Evolutionary conservation across 345 rosid species (phyloP), one percentile per base, ranked within the genome.

Genomic region (Gossypium bickii): DNA sequence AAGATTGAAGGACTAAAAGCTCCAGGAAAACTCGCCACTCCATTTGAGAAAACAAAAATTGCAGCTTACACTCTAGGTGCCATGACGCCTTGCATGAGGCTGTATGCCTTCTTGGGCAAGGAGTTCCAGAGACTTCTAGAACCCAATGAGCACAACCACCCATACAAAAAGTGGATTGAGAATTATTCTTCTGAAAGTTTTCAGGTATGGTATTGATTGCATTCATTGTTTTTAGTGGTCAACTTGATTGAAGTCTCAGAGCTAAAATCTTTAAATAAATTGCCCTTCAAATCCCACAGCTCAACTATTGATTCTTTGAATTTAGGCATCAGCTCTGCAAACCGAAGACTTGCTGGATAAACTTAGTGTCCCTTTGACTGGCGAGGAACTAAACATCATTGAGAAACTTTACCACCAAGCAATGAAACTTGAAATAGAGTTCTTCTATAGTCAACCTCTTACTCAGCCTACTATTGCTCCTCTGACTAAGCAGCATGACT

Each of bases 41-140:
- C 98, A 47, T 96, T 96, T 82, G 99, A 92, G 77, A 92, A 85
- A 82, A 96, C 98, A 41, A 96, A 90, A 86, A 92, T 96, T 83
- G 98, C 99, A 2, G 98, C 99, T 64, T 96, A 96, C 78, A 92
- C 92, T 68, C 86, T 96, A 59, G 97, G 95, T 84, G 97, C 98
- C 76, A 87, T 96, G 90, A 81, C 97, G 76, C 99, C 99, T 68
- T 90, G 97, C 88, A 93, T 96, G 99, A 84, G 89, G 81, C 79
- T 93, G 77, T 96, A 93, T 86, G 97, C 94, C 73, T 89, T 80
- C 80, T 83, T 92, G 1, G 97, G 95, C 74, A 90, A 83, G 85
- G 97, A 90, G 78, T 80, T 96, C 65, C 83, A 79, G 82, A 81
- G 80, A 68, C 85, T 88, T 80, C 48, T 81, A 75, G 85, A 84